A percentile compares a stretch with the other conserved stretches of the same genome.
phyloP scores from a whole-genome alignment of 2,329 filamentous ascomycete species.

The Aspergillus brunneoviolaceus region DNA sequence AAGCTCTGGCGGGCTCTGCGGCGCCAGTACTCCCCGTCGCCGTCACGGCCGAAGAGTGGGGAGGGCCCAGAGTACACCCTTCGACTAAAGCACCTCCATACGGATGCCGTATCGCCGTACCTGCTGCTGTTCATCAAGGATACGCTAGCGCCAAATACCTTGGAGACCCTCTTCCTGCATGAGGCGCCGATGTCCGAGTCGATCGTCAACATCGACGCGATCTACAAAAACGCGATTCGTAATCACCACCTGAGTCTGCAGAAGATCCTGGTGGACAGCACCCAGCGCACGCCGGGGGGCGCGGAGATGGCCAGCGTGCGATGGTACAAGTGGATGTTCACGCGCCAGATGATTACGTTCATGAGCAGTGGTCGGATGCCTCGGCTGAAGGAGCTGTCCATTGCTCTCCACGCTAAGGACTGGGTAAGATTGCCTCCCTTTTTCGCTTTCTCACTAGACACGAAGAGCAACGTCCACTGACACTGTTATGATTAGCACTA shows the following conservation, averaged over 20 bases:
- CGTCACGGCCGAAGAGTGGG: conserved; percentile 11
- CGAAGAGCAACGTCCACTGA: not conserved
- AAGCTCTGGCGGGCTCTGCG: conserved; percentile 72
- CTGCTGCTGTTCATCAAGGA: conserved; percentile 75
- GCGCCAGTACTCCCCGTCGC: conserved; percentile 57
- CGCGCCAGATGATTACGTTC: conserved; percentile 67
- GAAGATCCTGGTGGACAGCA: conserved; percentile 73
- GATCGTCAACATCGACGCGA: conserved; percentile 64
- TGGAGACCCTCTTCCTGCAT: conserved; percentile 78
- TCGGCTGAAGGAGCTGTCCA: conserved; percentile 67
- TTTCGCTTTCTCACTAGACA: not conserved
- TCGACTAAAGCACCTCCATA: conserved; percentile 71
- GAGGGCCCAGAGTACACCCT: conserved; percentile 56
- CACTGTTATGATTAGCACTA: conserved; percentile 58
- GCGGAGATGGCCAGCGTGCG: conserved; percentile 41
- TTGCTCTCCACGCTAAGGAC: conserved; percentile 71
- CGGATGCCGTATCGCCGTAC: conserved; percentile 67
- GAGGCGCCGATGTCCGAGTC: conserved; percentile 59
- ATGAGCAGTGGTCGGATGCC: conserved; percentile 76
- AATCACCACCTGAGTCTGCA: conserved; percentile 69
- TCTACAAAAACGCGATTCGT: conserved; percentile 69
- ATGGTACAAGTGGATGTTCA: conserved; percentile 71
- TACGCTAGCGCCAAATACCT: conserved; percentile 71
- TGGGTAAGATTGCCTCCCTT: conserved; percentile 61
- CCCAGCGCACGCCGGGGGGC: conserved; percentile 52